Base-by-base conservation (phyloP, 306 rosid genomes). In the Malus orientalis region DNA sequence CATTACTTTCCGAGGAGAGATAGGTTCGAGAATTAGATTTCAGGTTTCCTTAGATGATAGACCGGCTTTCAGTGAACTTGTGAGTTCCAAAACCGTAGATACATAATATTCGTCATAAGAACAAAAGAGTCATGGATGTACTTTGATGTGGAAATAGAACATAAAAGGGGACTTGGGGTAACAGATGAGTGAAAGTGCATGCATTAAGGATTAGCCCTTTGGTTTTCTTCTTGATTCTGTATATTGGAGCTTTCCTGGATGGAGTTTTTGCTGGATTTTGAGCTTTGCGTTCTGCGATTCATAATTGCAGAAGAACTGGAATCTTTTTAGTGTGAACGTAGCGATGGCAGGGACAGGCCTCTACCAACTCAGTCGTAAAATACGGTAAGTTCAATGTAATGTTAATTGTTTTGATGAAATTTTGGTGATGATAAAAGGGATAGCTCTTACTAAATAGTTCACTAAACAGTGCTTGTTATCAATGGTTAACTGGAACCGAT, bases 321-420 rank as follows among this genome's bases (percentile, higher is more conserved):
- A 95, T 79, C 93, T 95, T 38, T 88, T 95, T 81, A 88, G 97
- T 42, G 97, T 92, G 30, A 95, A 86, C 25, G 12, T 95, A 65
- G 99, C 97, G 74, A 95, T 95, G 99, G 97, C 96, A 63, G 91
- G 85, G 62, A 95, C 97, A 6, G 97, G 99, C 74, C 20, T 92
- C 68, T 95, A 92, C 86, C 99, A 95, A 73, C 96, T 95, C 62
- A 69, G 87, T 12, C 96, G 97, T 70, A 95, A 95, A 88, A 74
- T 92, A 74, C 82, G 73, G 99, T 95, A 78, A 81, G 93, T 70
- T 68, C 66, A 40, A 16, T 36, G 20, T 51, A 19, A 6, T 76
- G 73, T 16, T 51, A 3, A 36, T 73, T 40, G 38, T 22, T 77
- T 59, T 3, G 12, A 36, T 40, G 29, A 77, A 53, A 53, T 10